Evolutionary conservation across 371 early-diverging fungal genomes (phyloP).

Genomic region (Gilbertella persicaria): DNA sequence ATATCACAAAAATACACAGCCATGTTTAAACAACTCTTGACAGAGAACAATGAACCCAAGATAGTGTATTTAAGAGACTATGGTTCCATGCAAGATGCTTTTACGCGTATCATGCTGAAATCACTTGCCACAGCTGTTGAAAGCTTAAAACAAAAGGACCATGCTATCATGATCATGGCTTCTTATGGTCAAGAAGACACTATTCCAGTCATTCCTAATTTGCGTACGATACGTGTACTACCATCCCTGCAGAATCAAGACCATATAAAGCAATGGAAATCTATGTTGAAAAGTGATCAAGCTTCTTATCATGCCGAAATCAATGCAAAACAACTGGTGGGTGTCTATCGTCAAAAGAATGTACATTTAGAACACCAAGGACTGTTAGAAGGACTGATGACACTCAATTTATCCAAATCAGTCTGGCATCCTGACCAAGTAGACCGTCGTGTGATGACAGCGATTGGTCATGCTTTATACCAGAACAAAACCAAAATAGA

Average conservation of each 20-base stretch:
- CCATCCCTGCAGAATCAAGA: conserved; percentile 19
- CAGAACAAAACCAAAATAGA: conserved; percentile 19
- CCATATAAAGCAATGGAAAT: conserved; percentile 21
- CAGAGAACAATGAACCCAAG: conserved; percentile 10
- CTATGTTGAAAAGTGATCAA: conserved; percentile 33
- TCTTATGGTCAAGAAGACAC: conserved; percentile 34
- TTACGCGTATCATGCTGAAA: conserved; percentile 38
- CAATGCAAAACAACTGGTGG: conserved; percentile 45
- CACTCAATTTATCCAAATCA: conserved; percentile 28
- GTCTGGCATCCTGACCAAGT: conserved; percentile 39
- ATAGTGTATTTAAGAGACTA: conserved; percentile 54
- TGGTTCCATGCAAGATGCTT: conserved; percentile 43
- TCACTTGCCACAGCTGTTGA: conserved; percentile 43
- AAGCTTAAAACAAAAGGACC: conserved; percentile 48
- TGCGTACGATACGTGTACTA: conserved; percentile 29
- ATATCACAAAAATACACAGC: conserved; percentile 12
- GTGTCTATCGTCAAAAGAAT: conserved; percentile 28
- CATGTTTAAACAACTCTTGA: conserved; percentile 21
- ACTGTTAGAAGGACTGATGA: conserved; percentile 7
- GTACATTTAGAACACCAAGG: conserved; percentile 6
- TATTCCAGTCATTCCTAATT: conserved; percentile 20
- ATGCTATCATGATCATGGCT: conserved; percentile 43
- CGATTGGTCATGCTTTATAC: conserved; percentile 37
- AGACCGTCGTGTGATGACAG: conserved; percentile 37
- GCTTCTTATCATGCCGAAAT: conserved; percentile 41